These are phyloP conservation scores for Geotrichum phurueaensis DNA, from an alignment of 1,139 yeast species.

Conservation along the genomic window DNA sequence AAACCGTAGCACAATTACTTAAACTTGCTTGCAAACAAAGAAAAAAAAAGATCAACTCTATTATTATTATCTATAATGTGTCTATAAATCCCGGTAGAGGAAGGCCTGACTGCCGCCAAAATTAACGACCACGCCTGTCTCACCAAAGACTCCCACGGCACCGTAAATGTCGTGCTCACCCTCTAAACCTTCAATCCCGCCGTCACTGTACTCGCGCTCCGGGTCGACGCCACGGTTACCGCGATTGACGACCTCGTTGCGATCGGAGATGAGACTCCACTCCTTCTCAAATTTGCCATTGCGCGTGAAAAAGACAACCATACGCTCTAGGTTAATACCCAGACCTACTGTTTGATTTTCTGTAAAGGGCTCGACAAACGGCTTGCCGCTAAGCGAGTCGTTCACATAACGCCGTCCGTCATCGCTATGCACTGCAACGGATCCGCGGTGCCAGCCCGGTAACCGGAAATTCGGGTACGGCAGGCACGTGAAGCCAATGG, in stretches of 20 bases:
- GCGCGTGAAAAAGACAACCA: constrained; percentile 23
- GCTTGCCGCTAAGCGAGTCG: constrained; percentile 27
- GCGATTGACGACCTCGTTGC: not conserved
- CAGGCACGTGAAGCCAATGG: constrained; percentile 28
- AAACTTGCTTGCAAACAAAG: not conserved
- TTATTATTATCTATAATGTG: not conserved
- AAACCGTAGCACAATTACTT: not conserved
- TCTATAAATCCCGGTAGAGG: not conserved
- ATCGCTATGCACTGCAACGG: constrained; percentile 31
- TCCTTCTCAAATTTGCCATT: constrained; percentile 25
- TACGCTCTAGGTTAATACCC: constrained; percentile 26
- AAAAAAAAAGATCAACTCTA: not conserved
- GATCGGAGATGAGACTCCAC: constrained; percentile 25
- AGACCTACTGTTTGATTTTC: constrained; percentile 28
- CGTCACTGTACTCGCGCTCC: constrained; percentile 22
- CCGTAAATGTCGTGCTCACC: constrained; percentile 28
- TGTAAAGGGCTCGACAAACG: constrained; percentile 23
- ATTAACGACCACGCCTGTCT: constrained; percentile 27
- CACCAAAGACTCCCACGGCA: constrained; percentile 30
- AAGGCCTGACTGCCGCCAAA: constrained; percentile 17
- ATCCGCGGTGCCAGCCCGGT: constrained; percentile 33
- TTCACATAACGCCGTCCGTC: constrained; percentile 31
- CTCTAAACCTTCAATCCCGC: constrained; percentile 25
- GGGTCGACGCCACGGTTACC: constrained; percentile 21
- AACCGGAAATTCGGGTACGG: constrained; percentile 31